phyloP scores from a whole-genome alignment of 306 rosid genomes.

The Vigna nakashimae region DNA sequence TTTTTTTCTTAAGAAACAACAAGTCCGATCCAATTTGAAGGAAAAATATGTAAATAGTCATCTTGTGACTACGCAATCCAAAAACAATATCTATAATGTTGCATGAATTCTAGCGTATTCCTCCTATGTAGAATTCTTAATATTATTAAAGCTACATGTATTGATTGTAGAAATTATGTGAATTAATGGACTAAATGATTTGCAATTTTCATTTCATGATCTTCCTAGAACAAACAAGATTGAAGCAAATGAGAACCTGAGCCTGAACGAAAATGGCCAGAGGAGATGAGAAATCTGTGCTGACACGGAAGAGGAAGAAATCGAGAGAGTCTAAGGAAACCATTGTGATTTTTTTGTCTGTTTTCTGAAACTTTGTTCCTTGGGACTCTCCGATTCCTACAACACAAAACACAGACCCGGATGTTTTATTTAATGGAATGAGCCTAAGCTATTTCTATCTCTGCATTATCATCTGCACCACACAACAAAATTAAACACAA shows the following conservation, averaged over 20 bases:
- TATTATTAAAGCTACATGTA: not conserved
- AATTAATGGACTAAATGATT: not conserved
- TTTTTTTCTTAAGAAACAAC: conserved; percentile 21
- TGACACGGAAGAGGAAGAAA: conserved; percentile 75
- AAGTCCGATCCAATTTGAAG: not conserved
- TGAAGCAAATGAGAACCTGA: conserved; percentile 61
- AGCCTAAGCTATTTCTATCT: conserved; percentile 37
- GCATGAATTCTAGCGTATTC: no score
- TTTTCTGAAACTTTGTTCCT: conserved; percentile 5
- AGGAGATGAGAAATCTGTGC: conserved; percentile 58
- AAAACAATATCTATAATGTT: not conserved
- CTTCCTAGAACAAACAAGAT: not conserved
- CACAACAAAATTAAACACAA: conserved; percentile 25
- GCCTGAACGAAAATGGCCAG: conserved; percentile 70
- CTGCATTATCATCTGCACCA: conserved; percentile 44
- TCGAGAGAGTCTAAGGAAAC: conserved; percentile 70
- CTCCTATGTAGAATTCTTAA: no score
- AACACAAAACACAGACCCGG: conserved; percentile 32
- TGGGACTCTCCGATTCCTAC: conserved; percentile 42
- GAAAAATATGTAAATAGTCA: not conserved
- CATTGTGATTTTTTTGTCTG: conserved; percentile 47
- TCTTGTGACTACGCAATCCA: not conserved
- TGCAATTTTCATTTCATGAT: not conserved
- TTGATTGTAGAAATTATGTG: not conserved
- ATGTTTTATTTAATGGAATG: not conserved